Evolutionary conservation across 495 filamentous ascomycete species (phyloP).

Genomic region (Recurvomyces mirabilis): DNA sequence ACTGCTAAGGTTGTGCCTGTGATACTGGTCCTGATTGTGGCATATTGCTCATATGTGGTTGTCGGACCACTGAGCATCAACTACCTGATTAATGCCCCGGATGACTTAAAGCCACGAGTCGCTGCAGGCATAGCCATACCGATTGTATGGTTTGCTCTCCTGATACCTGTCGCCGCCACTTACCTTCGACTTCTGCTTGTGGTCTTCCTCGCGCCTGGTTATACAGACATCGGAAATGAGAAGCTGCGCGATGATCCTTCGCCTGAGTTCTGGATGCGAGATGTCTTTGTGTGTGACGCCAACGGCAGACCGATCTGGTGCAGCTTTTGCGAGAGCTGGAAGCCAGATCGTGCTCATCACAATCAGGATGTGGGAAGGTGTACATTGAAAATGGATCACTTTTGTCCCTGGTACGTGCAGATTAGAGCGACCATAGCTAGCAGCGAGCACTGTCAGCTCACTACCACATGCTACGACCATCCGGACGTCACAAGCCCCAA

Average conservation of each 20-base stretch:
- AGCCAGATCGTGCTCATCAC: conserved; percentile 76
- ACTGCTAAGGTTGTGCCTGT: not conserved
- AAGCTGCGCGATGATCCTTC: conserved; percentile 3
- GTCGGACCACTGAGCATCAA: conserved; percentile 38
- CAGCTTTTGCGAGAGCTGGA: conserved; percentile 65
- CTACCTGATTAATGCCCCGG: conserved; percentile 46
- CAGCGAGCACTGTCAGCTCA: too few relatives aligned
- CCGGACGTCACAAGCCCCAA: too few relatives aligned
- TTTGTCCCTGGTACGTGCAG: conserved; percentile 92
- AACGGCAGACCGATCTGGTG: conserved; percentile 78
- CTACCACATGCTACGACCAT: too few relatives aligned
- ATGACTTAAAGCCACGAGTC: conserved; percentile 21
- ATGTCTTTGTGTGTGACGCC: conserved; percentile 36
- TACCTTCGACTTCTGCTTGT: conserved; percentile 55
- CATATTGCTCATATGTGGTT: conserved; percentile 52
- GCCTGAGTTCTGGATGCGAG: conserved; percentile 18
- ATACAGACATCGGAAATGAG: conserved; percentile 45
- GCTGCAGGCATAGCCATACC: conserved; percentile 54
- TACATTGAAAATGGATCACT: conserved; percentile 84
- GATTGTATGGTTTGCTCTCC: conserved; percentile 56
- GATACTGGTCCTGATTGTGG: conserved; percentile 30
- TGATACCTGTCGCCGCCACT: conserved; percentile 51
- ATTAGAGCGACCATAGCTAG: too few relatives aligned
- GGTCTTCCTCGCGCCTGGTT: conserved; percentile 57
- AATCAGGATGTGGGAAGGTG: conserved; percentile 71